A percentile compares a stretch with the other conserved stretches of the same genome.
phyloP scores from a whole-genome alignment of 768 basidiomycete species.

The Auriculariales sp. region DNA sequence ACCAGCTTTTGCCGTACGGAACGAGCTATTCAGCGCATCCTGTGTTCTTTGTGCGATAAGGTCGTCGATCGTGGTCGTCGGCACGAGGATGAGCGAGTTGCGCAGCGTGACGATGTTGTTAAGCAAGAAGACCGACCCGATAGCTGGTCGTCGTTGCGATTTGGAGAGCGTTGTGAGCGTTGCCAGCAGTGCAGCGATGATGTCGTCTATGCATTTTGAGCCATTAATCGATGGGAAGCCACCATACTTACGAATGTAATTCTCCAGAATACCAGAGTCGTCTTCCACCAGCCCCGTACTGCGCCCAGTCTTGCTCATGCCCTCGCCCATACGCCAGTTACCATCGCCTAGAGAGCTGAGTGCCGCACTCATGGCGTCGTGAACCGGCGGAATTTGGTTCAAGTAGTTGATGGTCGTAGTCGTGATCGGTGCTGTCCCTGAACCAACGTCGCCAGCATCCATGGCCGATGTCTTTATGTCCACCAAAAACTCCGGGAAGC shows the following conservation, averaged over 20 bases:
- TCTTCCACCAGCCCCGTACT: constrained; percentile 31
- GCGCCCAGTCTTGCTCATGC: constrained; percentile 43
- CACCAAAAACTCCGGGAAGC: constrained; percentile 72
- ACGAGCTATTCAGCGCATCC: constrained; percentile 51
- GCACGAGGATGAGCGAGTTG: constrained; percentile 38
- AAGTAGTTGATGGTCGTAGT: constrained; percentile 58
- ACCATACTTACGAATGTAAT: constrained; percentile 48
- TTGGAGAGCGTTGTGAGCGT: constrained; percentile 51
- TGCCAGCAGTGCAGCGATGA: constrained; percentile 47
- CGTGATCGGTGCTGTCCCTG: constrained; percentile 39
- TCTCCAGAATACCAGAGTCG: constrained; percentile 43
- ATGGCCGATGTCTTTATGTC: constrained; percentile 56
- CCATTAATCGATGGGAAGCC: background rate
- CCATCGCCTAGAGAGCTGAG: constrained; percentile 67
- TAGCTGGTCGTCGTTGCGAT: constrained; percentile 35
- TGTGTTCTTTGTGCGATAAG: constrained; percentile 47
- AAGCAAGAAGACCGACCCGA: constrained; percentile 62
- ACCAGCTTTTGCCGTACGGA: constrained; percentile 67
- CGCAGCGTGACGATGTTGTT: constrained; percentile 69
- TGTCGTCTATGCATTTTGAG: constrained; percentile 31
- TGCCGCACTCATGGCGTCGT: constrained; percentile 48
- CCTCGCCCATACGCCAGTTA: constrained; percentile 88
- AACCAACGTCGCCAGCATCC: constrained; percentile 33
- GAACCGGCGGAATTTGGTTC: constrained; percentile 54
- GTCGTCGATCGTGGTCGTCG: constrained; percentile 28